Percentiles rank a stretch among this genome's conserved stretches.
Evolutionary conservation across 225 moss, liverwort and hornwort species (phyloP).

Genomic region (Lunularia cruciata): DNA sequence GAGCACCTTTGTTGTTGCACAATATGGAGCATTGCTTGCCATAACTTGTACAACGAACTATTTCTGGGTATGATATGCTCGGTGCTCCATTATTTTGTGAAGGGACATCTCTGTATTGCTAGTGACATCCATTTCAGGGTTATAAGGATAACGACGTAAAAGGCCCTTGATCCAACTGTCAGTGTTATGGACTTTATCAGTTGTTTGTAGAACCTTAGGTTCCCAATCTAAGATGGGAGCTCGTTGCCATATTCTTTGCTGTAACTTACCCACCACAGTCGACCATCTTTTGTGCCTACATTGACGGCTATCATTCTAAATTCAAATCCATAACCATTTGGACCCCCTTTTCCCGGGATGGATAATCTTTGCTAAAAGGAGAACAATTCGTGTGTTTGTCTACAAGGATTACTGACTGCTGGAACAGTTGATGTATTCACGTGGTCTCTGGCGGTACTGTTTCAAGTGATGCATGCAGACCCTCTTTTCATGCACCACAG

Average conservation of each 20-base stretch:
- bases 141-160: not conserved
- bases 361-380: too few relatives aligned
- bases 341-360: too few relatives aligned
- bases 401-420: too few relatives aligned
- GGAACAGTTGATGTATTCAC: too few relatives aligned
- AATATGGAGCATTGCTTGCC: conserved; percentile 1
- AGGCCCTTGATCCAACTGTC: not conserved
- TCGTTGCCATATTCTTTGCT: not conserved
- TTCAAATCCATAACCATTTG: too few relatives aligned
- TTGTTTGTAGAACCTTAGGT: not conserved
- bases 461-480: too few relatives aligned
- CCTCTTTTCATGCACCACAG: too few relatives aligned
- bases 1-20: not conserved
- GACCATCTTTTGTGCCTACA: not conserved
- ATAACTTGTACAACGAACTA: not conserved
- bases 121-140: not conserved
- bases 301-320: too few relatives aligned
- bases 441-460: too few relatives aligned
- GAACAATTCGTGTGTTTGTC: too few relatives aligned
- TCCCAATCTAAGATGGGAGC: not conserved
- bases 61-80: not conserved
- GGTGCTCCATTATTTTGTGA: not conserved
- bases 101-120: not conserved
- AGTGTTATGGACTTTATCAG: not conserved
- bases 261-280: not conserved